phyloP scores from a whole-genome alignment of 306 rosid species.

The Prunus fruticosa region DNA sequence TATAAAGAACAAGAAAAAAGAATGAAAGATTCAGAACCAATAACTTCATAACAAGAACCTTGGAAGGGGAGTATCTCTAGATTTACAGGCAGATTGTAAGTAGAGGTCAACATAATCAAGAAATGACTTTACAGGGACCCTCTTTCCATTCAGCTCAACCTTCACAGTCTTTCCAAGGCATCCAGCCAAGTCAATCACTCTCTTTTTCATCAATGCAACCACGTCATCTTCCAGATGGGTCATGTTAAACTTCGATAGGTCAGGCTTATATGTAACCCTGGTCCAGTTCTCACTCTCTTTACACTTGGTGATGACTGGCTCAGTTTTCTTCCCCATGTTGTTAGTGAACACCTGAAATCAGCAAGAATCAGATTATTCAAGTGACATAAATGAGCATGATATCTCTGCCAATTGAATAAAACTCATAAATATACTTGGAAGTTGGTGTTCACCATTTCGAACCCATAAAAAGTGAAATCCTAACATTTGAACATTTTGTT shows the following conservation, averaged over 20 bases:
- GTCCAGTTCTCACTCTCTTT: conserved; percentile 89
- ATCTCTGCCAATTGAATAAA: not conserved
- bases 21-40: not conserved
- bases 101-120: conserved; percentile 83
- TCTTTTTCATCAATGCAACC: conserved; percentile 86
- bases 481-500: not conserved
- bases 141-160: conserved; percentile 72
- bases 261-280: conserved; percentile 86
- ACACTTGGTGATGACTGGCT: conserved; percentile 72
- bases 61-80: conserved; percentile 46
- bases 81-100: conserved; percentile 58
- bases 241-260: conserved; percentile 78
- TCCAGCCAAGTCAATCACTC: conserved; percentile 92
- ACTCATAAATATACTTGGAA: not conserved
- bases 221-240: conserved; percentile 85
- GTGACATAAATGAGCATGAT: not conserved
- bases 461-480: not conserved
- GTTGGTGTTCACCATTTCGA: not conserved
- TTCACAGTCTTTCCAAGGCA: conserved; percentile 89
- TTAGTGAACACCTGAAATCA: conserved; percentile 56
- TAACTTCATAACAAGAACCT: conserved; percentile 40
- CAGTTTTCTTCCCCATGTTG: conserved; percentile 80
- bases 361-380: conserved; percentile 3
- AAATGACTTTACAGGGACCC: conserved; percentile 60
- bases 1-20: not conserved